Conservation (phyloP, 2,329 filamentous ascomycete species). For the Aureobasidium sp. region DNA sequence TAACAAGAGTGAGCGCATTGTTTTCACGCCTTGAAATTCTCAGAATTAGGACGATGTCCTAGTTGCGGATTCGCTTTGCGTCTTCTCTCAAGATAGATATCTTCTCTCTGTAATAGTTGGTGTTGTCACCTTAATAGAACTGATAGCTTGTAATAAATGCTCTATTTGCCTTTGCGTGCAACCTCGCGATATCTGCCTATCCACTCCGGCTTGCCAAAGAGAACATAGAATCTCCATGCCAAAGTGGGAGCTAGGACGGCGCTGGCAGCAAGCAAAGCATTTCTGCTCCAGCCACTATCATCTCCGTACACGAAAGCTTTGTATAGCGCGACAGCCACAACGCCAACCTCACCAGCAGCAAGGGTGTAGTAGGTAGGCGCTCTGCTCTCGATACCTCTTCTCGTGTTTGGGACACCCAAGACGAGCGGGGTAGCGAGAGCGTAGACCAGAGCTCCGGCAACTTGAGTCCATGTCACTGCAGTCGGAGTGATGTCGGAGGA, state of each 20-base stretch:
- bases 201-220: constrained; percentile 5
- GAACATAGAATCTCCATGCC: constrained; percentile 3
- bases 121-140: too few species aligned
- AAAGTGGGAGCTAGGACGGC: background rate
- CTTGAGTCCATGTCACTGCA: background rate
- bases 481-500: background rate
- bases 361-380: background rate
- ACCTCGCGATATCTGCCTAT: constrained; percentile 2
- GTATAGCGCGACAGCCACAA: background rate
- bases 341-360: background rate
- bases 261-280: background rate
- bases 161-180: background rate
- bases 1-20: constrained; percentile 17
- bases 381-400: constrained; percentile 2
- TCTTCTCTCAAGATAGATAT: too few species aligned
- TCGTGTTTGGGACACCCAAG: background rate
- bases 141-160: background rate
- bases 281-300: background rate
- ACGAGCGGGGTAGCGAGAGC: constrained; percentile 3
- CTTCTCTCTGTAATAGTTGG: too few species aligned
- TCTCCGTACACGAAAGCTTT: background rate
- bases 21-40: constrained; percentile 17
- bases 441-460: background rate
- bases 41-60: too few species aligned
- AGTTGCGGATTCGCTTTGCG: too few species aligned